Percentiles rank a stretch among this genome's conserved stretches.
Evolutionary conservation across 164 flowering plant species (phyloP).

Genomic region (Berberis thunbergii): DNA sequence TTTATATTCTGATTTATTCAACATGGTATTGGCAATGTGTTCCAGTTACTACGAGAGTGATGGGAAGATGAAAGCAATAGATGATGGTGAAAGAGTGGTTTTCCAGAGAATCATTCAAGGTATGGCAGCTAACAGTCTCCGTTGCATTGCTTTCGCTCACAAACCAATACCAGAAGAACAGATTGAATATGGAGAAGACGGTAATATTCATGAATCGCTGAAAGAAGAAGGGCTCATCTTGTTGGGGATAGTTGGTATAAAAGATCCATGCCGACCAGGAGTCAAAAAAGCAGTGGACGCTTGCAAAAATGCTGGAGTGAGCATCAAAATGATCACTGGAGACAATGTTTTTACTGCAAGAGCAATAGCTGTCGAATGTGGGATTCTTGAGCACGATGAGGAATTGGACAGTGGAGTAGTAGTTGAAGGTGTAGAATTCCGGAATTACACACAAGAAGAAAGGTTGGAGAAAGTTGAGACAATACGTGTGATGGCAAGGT

Average conservation of each 20-base stretch:
- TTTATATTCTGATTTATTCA: too few relatives aligned
- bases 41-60: slow-evolving; percentile 29
- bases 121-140: slow-evolving; percentile 68
- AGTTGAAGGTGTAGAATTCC: slow-evolving; percentile 54
- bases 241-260: slow-evolving; percentile 59
- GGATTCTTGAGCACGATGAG: slow-evolving; percentile 35
- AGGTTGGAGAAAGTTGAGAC: slow-evolving; percentile 35
- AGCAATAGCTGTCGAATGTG: slow-evolving; percentile 69
- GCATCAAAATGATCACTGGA: slow-evolving; percentile 74
- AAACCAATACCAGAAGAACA: slow-evolving; percentile 22
- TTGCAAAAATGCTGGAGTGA: slow-evolving; percentile 51
- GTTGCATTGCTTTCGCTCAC: slow-evolving; percentile 76
- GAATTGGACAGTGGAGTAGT: slow-evolving; percentile 23
- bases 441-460: slow-evolving; percentile 50
- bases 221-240: slow-evolving; percentile 40
- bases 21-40: slow-evolving; percentile 45
- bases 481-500: slow-evolving; percentile 70
- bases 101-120: slow-evolving; percentile 43
- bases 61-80: slow-evolving; percentile 27
- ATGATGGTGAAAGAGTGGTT: slow-evolving; percentile 17
- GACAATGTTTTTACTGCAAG: slow-evolving; percentile 72
- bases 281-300: slow-evolving; percentile 47
- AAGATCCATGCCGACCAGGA: slow-evolving; percentile 67
- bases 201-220: slow-evolving; percentile 10
- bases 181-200: slow-evolving; percentile 11